Evolutionary conservation across 2,329 filamentous ascomycete species (phyloP).

Genomic region (Fusarium sambucinum): DNA sequence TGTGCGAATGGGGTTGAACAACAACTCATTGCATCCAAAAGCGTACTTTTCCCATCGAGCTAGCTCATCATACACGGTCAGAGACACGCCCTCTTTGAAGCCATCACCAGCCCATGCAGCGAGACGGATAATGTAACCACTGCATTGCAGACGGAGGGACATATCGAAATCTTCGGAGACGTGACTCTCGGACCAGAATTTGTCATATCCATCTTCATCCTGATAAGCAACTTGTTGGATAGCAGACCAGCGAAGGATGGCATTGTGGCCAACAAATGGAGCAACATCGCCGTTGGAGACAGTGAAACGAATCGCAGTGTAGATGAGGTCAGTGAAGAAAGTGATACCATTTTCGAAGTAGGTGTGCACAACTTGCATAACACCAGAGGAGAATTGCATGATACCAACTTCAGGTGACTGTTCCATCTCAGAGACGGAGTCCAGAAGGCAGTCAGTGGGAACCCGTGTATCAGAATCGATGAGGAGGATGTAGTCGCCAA

Average conservation of each 20-base stretch:
- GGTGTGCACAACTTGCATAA: slow-evolving; percentile 82
- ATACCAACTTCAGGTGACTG: slow-evolving; percentile 82
- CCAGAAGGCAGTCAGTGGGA: slow-evolving; percentile 80
- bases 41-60: slow-evolving; percentile 90
- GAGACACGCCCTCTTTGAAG: slow-evolving; percentile 85
- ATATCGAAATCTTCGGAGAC: slow-evolving; percentile 88
- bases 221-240: slow-evolving; percentile 79
- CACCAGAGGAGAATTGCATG: slow-evolving; percentile 80
- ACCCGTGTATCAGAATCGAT: slow-evolving; percentile 86
- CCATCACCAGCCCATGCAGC: slow-evolving; percentile 80
- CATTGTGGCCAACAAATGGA: slow-evolving; percentile 85
- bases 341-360: slow-evolving; percentile 79
- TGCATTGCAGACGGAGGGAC: slow-evolving; percentile 79
- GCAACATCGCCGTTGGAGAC: slow-evolving; percentile 82
- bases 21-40: slow-evolving; percentile 84
- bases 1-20: slow-evolving; percentile 81
- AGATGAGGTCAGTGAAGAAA: slow-evolving; percentile 80
- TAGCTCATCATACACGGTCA: slow-evolving; percentile 87
- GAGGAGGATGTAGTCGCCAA: slow-evolving; percentile 82
- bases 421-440: slow-evolving; percentile 86
- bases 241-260: slow-evolving; percentile 79
- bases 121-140: slow-evolving; percentile 78
- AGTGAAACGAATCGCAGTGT: slow-evolving; percentile 81
- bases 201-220: slow-evolving; percentile 78
- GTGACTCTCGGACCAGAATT: slow-evolving; percentile 85